A percentile compares a stretch with the other conserved stretches of the same genome.
Conservation (phyloP, 768 basidiomycete genomes). For the Daedaleopsis sinensis region DNA sequence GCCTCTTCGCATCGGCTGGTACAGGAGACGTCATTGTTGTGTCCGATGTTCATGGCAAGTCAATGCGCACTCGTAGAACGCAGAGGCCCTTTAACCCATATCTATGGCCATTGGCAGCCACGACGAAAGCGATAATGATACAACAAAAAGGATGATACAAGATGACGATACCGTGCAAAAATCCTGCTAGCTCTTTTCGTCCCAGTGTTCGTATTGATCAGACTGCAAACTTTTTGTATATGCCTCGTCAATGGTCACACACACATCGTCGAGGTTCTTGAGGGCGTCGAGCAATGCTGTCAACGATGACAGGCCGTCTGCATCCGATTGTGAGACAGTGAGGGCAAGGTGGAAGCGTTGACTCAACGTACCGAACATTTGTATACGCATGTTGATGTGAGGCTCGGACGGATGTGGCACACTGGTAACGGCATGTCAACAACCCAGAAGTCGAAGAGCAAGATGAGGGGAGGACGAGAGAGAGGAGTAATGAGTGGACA, state of each 20-base stretch:
- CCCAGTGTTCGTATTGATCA: constrained; percentile 66
- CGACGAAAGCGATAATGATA: constrained; percentile 20
- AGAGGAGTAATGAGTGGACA: neutral
- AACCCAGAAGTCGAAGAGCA: neutral
- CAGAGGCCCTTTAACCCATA: neutral
- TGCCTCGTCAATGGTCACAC: constrained; percentile 66
- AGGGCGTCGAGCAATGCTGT: constrained; percentile 79
- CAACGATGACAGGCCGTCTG: constrained; percentile 88
- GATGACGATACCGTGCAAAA: constrained; percentile 4
- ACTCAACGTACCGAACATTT: constrained; percentile 90
- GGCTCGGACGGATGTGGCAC: constrained; percentile 97
- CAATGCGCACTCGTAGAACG: no score
- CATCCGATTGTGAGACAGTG: neutral
- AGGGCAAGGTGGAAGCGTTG: neutral
- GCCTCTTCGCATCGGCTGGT: no score
- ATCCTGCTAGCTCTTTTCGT: constrained; percentile 57
- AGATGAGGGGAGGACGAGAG: neutral
- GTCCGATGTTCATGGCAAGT: no score
- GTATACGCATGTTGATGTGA: constrained; percentile 94
- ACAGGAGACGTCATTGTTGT: no score
- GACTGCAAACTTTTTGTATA: constrained; percentile 63
- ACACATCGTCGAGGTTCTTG: constrained; percentile 75
- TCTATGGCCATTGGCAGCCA: no score
- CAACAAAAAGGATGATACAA: constrained; percentile 13
- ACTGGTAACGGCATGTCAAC: constrained; percentile 39